These are phyloP conservation scores for Clavispora fructus DNA, from an alignment of 805 yeast species.

Conservation along the genomic window DNA sequence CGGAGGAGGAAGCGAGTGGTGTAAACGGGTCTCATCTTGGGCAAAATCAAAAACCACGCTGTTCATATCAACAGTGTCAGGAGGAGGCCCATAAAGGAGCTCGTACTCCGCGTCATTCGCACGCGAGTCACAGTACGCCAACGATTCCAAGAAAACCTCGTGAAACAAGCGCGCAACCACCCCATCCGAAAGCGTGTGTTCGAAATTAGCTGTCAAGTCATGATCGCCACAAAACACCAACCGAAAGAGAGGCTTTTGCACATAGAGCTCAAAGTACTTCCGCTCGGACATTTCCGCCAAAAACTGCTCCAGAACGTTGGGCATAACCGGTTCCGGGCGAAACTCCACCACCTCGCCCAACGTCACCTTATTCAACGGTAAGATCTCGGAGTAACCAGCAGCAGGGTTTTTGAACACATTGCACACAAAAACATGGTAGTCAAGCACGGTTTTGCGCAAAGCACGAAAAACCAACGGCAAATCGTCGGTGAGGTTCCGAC, in stretches of 20 bases:
- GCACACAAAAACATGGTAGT: conserved; percentile 29
- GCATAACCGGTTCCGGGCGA: conserved; percentile 7
- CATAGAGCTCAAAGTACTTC: conserved; percentile 16
- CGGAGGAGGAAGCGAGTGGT: conserved; percentile 31
- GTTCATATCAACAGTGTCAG: conserved; percentile 1
- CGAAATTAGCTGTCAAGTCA: conserved; percentile 24
- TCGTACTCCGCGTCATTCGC: conserved; percentile 4
- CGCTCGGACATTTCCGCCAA: conserved; percentile 17
- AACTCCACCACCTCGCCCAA: conserved; percentile 24
- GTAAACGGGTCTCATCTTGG: conserved; percentile 16
- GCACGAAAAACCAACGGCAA: conserved; percentile 19
- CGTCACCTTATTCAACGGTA: conserved; percentile 19
- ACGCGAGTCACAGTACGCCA: conserved; percentile 15
- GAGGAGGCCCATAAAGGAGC: conserved; percentile 9
- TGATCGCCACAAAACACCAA: conserved; percentile 19
- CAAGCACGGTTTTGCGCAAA: conserved; percentile 27
- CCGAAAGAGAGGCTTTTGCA: conserved; percentile 25
- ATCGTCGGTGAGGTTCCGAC: conserved; percentile 13
- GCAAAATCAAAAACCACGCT: conserved; percentile 18
- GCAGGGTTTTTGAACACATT: conserved; percentile 21
- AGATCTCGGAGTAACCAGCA: conserved; percentile 11
- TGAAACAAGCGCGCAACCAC: conserved; percentile 30
- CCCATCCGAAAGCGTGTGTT: conserved; percentile 39
- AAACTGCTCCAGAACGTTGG: conserved; percentile 22
- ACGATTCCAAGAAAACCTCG: conserved; percentile 26